Conservation (phyloP, 495 filamentous ascomycete genomes). For the Pyrenula massariospora region DNA sequence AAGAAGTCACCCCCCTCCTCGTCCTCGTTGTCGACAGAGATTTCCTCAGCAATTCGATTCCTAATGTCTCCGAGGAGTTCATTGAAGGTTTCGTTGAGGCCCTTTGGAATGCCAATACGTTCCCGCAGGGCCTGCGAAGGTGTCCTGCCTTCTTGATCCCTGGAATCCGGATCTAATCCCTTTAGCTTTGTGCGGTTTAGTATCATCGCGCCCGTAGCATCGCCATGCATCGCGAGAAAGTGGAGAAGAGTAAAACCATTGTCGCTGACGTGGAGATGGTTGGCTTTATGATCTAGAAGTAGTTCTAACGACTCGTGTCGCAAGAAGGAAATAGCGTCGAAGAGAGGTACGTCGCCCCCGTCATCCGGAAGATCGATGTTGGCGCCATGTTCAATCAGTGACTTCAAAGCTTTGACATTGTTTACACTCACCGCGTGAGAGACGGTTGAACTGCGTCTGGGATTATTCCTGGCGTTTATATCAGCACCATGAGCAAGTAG, state of each 20-base stretch:
- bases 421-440: neutral
- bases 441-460: neutral
- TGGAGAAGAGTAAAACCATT: neutral
- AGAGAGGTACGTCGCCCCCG: neutral
- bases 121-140: neutral
- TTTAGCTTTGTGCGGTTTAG: neutral
- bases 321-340: neutral
- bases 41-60: neutral
- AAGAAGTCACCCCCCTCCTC: neutral
- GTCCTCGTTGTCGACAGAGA: neutral
- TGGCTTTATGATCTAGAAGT: neutral
- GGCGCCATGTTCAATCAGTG: neutral
- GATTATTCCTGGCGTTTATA: neutral
- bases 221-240: neutral
- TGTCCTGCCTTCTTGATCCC: neutral
- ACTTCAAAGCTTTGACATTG: neutral
- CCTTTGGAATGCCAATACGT: neutral
- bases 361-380: neutral
- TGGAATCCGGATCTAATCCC: neutral
- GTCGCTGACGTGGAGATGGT: neutral
- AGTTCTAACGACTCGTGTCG: neutral
- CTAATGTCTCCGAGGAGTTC: neutral
- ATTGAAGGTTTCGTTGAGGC: neutral
- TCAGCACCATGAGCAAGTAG: neutral
- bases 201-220: neutral